These are phyloP conservation scores for Asclepias syriaca DNA, from an alignment of 257 asterid species.

Conservation along the genomic window DNA sequence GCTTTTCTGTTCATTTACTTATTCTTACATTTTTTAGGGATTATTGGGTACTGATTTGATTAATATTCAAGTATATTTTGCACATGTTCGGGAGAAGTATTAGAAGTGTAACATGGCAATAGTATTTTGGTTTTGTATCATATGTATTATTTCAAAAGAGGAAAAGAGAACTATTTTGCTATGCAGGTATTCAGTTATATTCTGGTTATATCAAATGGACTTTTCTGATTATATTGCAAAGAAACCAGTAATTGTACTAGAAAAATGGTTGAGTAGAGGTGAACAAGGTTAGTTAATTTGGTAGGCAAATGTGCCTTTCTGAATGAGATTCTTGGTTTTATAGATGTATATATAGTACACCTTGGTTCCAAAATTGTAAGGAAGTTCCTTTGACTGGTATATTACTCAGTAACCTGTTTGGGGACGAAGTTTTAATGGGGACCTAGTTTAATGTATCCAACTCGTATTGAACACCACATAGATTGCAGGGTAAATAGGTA, in stretches of 20 bases:
- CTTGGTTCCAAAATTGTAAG: too few species aligned
- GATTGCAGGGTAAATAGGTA: background rate
- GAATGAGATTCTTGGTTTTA: background rate
- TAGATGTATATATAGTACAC: too few species aligned
- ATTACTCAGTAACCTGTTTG: background rate
- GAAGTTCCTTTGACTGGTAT: too few species aligned
- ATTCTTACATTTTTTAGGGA: background rate
- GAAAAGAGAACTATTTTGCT: background rate
- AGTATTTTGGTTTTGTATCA: background rate
- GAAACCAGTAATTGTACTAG: too few species aligned
- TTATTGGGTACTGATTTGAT: background rate
- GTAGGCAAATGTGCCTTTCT: background rate
- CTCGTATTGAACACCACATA: too few species aligned
- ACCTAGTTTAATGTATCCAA: background rate
- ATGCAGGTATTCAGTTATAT: background rate
- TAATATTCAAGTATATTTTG: background rate
- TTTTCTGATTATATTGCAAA: background rate
- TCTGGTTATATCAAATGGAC: background rate
- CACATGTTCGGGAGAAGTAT: background rate
- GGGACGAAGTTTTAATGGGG: background rate
- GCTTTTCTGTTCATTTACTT: background rate
- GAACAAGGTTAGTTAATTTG: background rate
- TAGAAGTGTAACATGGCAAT: background rate
- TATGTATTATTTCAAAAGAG: background rate
- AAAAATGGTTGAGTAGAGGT: background rate